Conservation (phyloP, 2,329 filamentous ascomycete species). For the Fusarium ambrosium region DNA sequence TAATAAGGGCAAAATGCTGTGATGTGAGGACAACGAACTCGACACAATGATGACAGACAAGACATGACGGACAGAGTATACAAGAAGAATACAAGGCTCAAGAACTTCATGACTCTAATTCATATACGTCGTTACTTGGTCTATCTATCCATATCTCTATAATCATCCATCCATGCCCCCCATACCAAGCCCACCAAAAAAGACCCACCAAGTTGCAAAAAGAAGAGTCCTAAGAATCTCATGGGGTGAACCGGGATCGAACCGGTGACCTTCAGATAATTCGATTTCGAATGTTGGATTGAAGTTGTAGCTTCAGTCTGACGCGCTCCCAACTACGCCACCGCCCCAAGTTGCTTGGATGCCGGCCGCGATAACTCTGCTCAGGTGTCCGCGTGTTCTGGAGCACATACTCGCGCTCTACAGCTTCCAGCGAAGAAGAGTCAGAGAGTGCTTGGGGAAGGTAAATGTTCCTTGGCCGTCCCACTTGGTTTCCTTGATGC, state of each 20-base stretch:
- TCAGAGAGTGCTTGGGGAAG: constrained; percentile 79
- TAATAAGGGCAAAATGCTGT: neutral
- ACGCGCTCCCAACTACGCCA: constrained; percentile 11
- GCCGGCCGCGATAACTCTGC: neutral
- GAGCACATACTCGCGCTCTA: constrained; percentile 6
- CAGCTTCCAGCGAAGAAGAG: constrained; percentile 73
- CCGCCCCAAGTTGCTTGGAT: neutral
- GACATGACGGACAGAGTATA: neutral
- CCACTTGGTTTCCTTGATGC: constrained; percentile 64
- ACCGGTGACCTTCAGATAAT: constrained; percentile 9
- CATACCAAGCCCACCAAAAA: neutral
- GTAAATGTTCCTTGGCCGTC: constrained; percentile 71
- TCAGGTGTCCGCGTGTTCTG: neutral
- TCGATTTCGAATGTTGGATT: neutral
- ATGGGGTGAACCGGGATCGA: constrained; percentile 7
- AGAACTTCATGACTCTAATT: neutral
- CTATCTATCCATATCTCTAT: neutral
- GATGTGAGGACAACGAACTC: neutral
- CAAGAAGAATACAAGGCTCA: neutral
- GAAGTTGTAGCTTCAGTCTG: constrained; percentile 6
- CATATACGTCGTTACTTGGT: neutral
- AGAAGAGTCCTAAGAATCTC: neutral
- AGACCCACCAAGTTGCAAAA: constrained; percentile 1
- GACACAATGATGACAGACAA: neutral
- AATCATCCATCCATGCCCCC: neutral